Percentiles rank a stretch among this genome's conserved stretches.
Evolutionary conservation across 345 rosid genomes (phyloP).

Genomic region (Iberis pinnata): DNA sequence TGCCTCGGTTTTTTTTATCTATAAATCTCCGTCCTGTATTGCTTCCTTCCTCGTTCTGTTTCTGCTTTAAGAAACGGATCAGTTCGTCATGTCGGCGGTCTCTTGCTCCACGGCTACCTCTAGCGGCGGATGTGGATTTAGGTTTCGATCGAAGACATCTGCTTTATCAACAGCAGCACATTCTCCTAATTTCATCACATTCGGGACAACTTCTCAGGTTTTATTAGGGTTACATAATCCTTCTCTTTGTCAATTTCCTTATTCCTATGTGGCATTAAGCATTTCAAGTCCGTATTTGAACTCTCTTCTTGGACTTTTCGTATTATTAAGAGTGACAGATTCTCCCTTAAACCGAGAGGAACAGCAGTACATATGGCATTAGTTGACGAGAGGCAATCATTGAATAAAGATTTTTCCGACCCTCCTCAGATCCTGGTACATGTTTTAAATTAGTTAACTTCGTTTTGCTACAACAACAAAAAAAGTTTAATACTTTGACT

Average conservation of each 20-base stretch:
- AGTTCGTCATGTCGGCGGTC: constrained; percentile 24
- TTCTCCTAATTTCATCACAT: constrained; percentile 13
- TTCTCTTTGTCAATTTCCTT: background rate
- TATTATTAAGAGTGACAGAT: constrained; percentile 36
- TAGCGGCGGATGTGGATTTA: constrained; percentile 11
- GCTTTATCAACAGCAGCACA: background rate
- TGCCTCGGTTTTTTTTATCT: too few relatives aligned
- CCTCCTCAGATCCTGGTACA: constrained; percentile 57
- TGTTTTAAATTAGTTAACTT: background rate
- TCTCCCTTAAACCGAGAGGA: constrained; percentile 16
- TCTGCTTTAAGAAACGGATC: too few relatives aligned
- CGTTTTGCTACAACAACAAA: background rate
- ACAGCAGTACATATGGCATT: constrained; percentile 45
- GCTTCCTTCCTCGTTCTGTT: too few relatives aligned
- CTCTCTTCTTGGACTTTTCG: background rate
- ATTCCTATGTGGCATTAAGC: background rate
- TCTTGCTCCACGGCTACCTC: constrained; percentile 27
- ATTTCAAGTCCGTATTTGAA: background rate
- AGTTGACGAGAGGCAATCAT: constrained; percentile 58
- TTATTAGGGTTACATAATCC: background rate
- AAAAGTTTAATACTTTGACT: background rate
- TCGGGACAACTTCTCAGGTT: constrained; percentile 19
- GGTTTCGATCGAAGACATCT: background rate
- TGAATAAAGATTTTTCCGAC: constrained; percentile 33
- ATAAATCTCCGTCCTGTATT: constrained; percentile 12